Conservation (phyloP, 345 rosid genomes). For the Eucalyptus camaldulensis region DNA sequence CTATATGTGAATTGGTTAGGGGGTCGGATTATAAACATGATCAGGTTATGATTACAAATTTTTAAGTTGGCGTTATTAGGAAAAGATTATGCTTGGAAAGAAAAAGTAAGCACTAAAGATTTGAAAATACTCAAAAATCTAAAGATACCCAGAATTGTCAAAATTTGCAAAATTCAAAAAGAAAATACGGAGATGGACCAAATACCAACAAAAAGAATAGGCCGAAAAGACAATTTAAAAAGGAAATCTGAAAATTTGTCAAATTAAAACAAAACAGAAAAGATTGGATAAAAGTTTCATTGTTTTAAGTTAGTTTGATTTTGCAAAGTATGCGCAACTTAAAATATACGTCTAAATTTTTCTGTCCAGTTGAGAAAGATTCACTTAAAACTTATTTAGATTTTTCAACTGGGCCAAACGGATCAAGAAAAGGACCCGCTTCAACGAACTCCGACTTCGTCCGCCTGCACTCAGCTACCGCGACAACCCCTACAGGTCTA, state of each 20-base stretch:
- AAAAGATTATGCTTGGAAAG: not conserved
- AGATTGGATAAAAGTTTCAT: not conserved
- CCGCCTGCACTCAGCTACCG: too few species aligned
- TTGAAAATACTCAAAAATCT: not conserved
- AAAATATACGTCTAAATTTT: not conserved
- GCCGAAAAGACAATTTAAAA: not conserved
- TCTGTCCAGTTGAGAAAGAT: not conserved
- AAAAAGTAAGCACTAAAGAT: not conserved
- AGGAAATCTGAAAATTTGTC: not conserved
- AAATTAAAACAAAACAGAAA: not conserved
- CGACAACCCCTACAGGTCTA: too few species aligned
- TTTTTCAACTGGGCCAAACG: not conserved
- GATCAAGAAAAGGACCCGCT: not conserved
- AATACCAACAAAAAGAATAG: not conserved
- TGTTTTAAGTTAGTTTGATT: not conserved
- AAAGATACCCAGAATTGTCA: not conserved
- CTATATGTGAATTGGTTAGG: too few species aligned
- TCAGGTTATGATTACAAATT: too few species aligned
- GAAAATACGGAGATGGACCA: not conserved
- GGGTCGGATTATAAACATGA: too few species aligned
- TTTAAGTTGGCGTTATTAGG: too few species aligned
- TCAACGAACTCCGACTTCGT: conserved; percentile 52
- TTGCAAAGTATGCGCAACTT: not conserved
- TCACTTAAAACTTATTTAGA: not conserved
- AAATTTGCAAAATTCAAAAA: not conserved